Evolutionary conservation across 768 basidiomycete species (phyloP), one percentile per base, ranked within the genome.

Genomic region (Tricholoma matsutake): DNA sequence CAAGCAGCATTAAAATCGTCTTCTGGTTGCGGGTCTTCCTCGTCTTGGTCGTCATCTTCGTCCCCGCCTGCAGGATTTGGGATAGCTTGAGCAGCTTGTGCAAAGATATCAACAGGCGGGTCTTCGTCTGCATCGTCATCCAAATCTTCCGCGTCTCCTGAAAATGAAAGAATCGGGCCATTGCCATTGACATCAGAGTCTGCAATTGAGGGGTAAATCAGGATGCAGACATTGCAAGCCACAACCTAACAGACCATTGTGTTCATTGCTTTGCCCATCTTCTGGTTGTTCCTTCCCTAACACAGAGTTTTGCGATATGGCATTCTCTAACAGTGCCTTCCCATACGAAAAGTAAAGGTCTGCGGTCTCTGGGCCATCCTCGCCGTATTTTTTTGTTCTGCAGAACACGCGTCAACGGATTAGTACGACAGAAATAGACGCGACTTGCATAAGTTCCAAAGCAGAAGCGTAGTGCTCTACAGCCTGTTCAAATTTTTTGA

Each of bases 1-100:
- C 96, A 99, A 11, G 97, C 94, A 25, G 93, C 94, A 65, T 96
- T 97, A 73, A 97, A 97, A 68, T 98, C 97, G 66, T 99, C 97
- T 68, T 97, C 96, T 0, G 92, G 93, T 67, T 92, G 93, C 3
- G 72, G 90, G 11, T 87, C 90, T 3, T 85, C 89, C 2, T 77
- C 91, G 8, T 81, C 85, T 6, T 82, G 86, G 3, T 79, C 83
- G 0, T 81, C 86, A 0, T 78, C 84, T 0, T 78, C 86, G 1
- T 75, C 83, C 11, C 80, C 82, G 62, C 78, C 82, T 5, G 76
- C 81, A 2, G 69, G 78, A 58, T 83, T 82, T 8, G 73, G 76
- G 43, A 77, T 73, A 16, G 69, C 75, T 60, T 83, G 79, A n/a
- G 74, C 73, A 34, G 83, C 80, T 62, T 85, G 80, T 1, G 77